Conservation (phyloP, 177 flowering plant genomes). For the Vitis hybrid region DNA sequence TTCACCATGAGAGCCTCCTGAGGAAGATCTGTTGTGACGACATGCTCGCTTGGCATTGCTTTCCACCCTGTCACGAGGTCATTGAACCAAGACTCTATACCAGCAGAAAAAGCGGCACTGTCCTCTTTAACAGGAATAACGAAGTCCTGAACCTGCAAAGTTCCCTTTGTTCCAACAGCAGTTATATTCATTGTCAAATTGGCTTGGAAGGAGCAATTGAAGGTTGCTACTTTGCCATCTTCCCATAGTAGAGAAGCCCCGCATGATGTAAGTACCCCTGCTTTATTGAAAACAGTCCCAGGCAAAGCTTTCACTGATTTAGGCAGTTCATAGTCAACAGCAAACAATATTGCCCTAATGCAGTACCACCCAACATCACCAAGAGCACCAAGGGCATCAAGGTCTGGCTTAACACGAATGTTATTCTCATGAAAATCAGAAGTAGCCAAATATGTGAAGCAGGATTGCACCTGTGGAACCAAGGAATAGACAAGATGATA, state of each 20-base stretch:
- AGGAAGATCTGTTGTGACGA: constrained; percentile 32
- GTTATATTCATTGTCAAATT: constrained; percentile 45
- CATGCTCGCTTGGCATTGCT: constrained; percentile 23
- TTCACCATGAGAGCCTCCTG: constrained; percentile 60
- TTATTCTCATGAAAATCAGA: constrained; percentile 41
- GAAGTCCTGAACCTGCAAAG: constrained; percentile 45
- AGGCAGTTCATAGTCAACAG: constrained; percentile 50
- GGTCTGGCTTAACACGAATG: constrained; percentile 54
- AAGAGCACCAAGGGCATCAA: constrained; percentile 58
- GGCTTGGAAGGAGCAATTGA: constrained; percentile 64
- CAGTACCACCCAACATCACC: constrained; percentile 78
- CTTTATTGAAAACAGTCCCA: constrained; percentile 17
- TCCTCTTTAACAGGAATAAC: constrained; percentile 51
- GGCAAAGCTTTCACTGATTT: constrained; percentile 45
- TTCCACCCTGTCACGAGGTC: constrained; percentile 49
- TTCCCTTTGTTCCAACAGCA: constrained; percentile 34
- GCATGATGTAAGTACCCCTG: constrained; percentile 55
- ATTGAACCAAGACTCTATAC: constrained; percentile 23
- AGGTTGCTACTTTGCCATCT: constrained; percentile 29
- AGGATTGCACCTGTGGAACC: constrained; percentile 42
- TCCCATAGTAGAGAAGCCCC: constrained; percentile 42
- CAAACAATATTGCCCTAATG: constrained; percentile 61
- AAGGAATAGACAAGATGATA: too few species aligned
- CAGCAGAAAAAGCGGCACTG: constrained; percentile 30
- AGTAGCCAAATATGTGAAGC: constrained; percentile 31